phyloP scores from a whole-genome alignment of 2,329 filamentous ascomycete species.

The Mycogone perniciosa region DNA sequence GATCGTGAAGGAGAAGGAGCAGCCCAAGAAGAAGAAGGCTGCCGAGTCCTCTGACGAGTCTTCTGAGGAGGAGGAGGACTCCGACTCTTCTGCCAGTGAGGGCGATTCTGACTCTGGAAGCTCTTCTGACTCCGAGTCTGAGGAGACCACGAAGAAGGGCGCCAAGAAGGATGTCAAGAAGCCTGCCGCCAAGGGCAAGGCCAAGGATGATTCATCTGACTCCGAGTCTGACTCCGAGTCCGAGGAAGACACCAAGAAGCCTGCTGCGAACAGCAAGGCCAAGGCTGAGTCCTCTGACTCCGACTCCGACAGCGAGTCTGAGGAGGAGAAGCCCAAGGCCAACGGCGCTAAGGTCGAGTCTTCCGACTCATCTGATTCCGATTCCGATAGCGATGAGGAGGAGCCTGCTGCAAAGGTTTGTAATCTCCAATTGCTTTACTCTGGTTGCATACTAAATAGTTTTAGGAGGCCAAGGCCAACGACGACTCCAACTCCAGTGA shows the following conservation, averaged over 20 bases:
- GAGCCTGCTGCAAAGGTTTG: slow-evolving; percentile 25
- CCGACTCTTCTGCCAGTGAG: slow-evolving; percentile 32
- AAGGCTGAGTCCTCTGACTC: slow-evolving; percentile 25
- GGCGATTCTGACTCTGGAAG: slow-evolving; percentile 27
- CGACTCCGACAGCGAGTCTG: slow-evolving; percentile 29
- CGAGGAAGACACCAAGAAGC: slow-evolving; percentile 36
- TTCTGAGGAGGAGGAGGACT: slow-evolving; percentile 28
- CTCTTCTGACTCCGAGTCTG: slow-evolving; percentile 25
- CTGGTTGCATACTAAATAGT: not conserved
- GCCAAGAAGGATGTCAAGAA: slow-evolving; percentile 37
- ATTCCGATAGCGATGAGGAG: slow-evolving; percentile 27
- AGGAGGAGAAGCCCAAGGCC: slow-evolving; percentile 27
- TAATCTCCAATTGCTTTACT: slow-evolving; percentile 1
- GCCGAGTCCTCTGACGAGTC: slow-evolving; percentile 33
- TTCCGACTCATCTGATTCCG: slow-evolving; percentile 28
- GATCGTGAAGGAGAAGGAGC: slow-evolving; percentile 37
- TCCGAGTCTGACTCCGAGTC: slow-evolving; percentile 29
- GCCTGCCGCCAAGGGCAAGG: slow-evolving; percentile 25
- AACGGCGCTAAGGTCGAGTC: slow-evolving; percentile 11
- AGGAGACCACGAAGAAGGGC: slow-evolving; percentile 22
- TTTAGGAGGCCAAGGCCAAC: slow-evolving; percentile 19
- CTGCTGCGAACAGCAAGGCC: slow-evolving; percentile 25
- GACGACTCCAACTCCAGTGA: slow-evolving; percentile 31
- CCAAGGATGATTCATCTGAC: slow-evolving; percentile 23
- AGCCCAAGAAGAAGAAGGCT: slow-evolving; percentile 45